These are phyloP conservation scores for Apocynum venetum DNA, from an alignment of 257 asterid species.

Conservation along the genomic window DNA sequence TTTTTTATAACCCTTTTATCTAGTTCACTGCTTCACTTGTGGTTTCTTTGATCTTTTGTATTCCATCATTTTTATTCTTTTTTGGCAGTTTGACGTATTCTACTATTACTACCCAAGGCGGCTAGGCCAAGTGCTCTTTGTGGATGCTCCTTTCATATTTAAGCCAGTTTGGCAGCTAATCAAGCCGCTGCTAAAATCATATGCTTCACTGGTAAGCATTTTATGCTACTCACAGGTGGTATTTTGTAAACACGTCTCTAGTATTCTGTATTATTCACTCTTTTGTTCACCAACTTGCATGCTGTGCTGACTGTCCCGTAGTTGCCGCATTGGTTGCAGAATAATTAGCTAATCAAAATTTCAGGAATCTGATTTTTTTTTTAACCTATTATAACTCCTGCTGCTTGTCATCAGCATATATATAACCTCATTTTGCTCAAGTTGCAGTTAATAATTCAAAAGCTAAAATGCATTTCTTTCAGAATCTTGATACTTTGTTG, in stretches of 20 bases:
- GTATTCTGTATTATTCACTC: no score
- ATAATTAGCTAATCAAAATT: neutral
- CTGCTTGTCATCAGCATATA: neutral
- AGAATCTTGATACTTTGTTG: neutral
- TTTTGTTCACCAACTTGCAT: neutral
- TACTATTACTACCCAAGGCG: constrained; percentile 83
- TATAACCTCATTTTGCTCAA: constrained; percentile 3
- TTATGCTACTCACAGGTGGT: neutral
- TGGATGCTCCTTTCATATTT: constrained; percentile 90
- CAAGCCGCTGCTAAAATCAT: constrained; percentile 75
- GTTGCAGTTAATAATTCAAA: neutral
- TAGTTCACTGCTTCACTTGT: neutral
- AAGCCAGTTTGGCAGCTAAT: constrained; percentile 83
- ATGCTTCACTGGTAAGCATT: constrained; percentile 76
- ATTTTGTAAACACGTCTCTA: neutral
- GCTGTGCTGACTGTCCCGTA: no score
- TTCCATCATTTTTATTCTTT: neutral
- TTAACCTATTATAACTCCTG: neutral
- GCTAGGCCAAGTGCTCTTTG: constrained; percentile 69
- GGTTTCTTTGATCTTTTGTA: neutral
- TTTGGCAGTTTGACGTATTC: constrained; percentile 78
- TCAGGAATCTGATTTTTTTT: neutral
- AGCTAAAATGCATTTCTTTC: no score
- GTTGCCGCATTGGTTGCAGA: neutral
- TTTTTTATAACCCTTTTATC: neutral